A percentile compares a stretch with the other conserved stretches of the same genome.
These are phyloP conservation scores for Candida glaebosa DNA, from an alignment of 805 yeast species.

Conservation along the genomic window DNA sequence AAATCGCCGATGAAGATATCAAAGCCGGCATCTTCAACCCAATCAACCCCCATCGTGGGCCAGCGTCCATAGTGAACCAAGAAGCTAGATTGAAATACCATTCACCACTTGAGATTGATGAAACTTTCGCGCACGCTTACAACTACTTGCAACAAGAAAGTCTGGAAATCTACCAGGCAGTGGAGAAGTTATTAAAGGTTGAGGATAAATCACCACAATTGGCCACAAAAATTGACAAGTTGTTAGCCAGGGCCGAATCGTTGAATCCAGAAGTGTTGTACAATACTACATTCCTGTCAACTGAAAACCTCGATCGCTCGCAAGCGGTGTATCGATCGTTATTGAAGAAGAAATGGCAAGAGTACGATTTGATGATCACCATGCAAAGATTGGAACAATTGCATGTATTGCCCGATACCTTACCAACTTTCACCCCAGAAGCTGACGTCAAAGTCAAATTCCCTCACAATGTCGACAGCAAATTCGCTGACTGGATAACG, in stretches of 20 bases:
- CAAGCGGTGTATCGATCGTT: constrained; percentile 78
- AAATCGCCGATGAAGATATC: constrained; percentile 17
- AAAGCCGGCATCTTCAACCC: constrained; percentile 22
- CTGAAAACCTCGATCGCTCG: constrained; percentile 55
- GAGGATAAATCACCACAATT: constrained; percentile 13
- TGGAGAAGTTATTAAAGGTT: constrained; percentile 30
- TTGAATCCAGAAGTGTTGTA: constrained; percentile 83
- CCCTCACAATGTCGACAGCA: constrained; percentile 55
- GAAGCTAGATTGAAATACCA: constrained; percentile 50
- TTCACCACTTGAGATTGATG: constrained; percentile 67
- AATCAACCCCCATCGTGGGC: constrained; percentile 38
- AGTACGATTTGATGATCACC: constrained; percentile 64
- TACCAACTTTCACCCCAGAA: constrained; percentile 82
- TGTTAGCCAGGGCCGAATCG: constrained; percentile 60
- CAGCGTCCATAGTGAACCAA: constrained; percentile 46
- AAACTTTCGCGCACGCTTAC: constrained; percentile 69
- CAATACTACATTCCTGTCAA: constrained; percentile 49
- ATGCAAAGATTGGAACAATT: constrained; percentile 92
- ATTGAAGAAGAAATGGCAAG: constrained; percentile 70
- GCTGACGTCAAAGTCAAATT: constrained; percentile 75
- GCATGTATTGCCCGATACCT: constrained; percentile 86
- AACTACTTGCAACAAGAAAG: constrained; percentile 53
- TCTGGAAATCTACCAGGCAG: constrained; percentile 32
- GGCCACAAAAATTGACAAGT: constrained; percentile 17
- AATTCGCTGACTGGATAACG: constrained; percentile 63